Conservation (phyloP, 176 grass and related monocot genomes). For the Bolboschoenus planiculmis region DNA sequence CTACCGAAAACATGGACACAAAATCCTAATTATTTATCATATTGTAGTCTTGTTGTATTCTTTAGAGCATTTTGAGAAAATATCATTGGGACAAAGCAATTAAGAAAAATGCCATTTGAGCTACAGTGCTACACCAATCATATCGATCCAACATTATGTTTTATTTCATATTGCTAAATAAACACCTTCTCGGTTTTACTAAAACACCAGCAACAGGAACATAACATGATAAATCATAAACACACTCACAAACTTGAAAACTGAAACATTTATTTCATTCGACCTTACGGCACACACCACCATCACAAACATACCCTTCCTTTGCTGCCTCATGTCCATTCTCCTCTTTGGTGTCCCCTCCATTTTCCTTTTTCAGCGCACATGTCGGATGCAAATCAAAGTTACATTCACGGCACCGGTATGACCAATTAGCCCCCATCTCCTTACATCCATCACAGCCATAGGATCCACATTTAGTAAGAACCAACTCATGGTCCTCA, state of each 20-base stretch:
- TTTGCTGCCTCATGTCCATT: constrained; percentile 6
- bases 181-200: too few relatives aligned
- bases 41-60: background rate
- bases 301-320: constrained; percentile 43
- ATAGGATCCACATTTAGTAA: constrained; percentile 10
- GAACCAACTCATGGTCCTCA: constrained; percentile 55
- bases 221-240: constrained; percentile 11
- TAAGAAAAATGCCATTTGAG: background rate
- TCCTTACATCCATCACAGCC: constrained; percentile 35
- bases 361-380: constrained; percentile 31
- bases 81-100: background rate
- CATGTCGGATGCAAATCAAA: constrained; percentile 61
- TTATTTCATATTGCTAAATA: background rate
- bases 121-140: background rate
- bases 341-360: background rate
- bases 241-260: background rate
- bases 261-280: constrained; percentile 20
- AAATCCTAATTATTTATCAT: background rate
- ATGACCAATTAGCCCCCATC: constrained; percentile 40
- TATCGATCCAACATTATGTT: background rate
- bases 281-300: constrained; percentile 45
- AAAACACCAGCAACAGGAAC: too few relatives aligned
- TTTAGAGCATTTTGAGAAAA: too few relatives aligned
- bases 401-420: constrained; percentile 40
- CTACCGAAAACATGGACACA: background rate